Conservation (phyloP, 2,329 filamentous ascomycete species). For the Septoria petroselini region DNA sequence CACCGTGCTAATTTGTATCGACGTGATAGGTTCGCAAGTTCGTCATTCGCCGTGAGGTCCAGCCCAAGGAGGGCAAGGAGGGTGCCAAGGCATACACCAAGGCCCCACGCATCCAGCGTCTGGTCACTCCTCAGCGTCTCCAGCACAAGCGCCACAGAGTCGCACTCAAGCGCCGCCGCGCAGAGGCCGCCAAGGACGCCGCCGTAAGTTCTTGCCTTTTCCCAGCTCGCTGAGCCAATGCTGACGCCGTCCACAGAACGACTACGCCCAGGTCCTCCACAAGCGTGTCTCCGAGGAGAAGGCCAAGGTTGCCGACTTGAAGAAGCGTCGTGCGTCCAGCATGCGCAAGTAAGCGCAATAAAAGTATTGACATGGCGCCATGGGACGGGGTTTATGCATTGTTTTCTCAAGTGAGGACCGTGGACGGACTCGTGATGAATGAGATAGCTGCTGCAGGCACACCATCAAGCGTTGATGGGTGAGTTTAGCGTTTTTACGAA, state of each 20-base stretch:
- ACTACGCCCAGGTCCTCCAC: conserved; percentile 93
- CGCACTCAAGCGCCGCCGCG: conserved; percentile 95
- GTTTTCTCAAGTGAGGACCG: conserved; percentile 16
- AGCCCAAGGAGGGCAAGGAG: conserved; percentile 78
- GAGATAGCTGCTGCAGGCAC: conserved; percentile 19
- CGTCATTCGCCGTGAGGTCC: conserved; percentile 97
- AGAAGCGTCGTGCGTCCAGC: conserved; percentile 95
- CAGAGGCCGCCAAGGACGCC: conserved; percentile 98
- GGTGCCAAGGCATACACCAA: conserved; percentile 99
- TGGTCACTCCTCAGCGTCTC: conserved; percentile 98
- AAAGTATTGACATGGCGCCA: conserved; percentile 20
- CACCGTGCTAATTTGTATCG: conserved; percentile 28
- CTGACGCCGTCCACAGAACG: conserved; percentile 64
- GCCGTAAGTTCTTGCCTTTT: conserved; percentile 66
- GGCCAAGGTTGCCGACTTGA: conserved; percentile 84
- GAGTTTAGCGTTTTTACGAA: conserved; percentile 10
- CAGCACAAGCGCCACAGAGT: conserved; percentile 99
- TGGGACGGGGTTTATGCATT: conserved; percentile 21
- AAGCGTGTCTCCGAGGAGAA: conserved; percentile 97
- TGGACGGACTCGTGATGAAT: conserved; percentile 20
- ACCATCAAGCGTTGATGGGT: conserved; percentile 20
- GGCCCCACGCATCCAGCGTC: conserved; percentile 99
- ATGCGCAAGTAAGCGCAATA: conserved; percentile 67
- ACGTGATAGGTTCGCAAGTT: conserved; percentile 87
- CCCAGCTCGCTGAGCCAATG: conserved; percentile 15